A percentile compares a stretch with the other conserved stretches of the same genome.
Evolutionary conservation across 345 rosid genomes (phyloP).

Genomic region (thale cress (Arabidopsis thaliana)): DNA sequence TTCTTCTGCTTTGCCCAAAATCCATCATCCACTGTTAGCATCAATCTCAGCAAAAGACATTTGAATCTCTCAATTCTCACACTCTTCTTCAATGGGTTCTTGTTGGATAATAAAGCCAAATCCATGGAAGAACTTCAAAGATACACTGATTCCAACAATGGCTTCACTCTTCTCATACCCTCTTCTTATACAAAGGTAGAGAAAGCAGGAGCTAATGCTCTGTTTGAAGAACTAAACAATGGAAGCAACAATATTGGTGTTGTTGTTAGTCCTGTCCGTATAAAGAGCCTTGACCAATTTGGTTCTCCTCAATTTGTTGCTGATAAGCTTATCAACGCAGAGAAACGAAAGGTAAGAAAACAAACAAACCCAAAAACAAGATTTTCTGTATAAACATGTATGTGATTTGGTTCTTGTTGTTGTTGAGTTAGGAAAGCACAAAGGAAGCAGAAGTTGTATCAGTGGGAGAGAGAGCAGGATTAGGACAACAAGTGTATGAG

Average conservation of each 20-base stretch:
- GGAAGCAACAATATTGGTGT: constrained; percentile 83
- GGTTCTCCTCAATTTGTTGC: constrained; percentile 86
- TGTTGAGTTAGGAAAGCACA: constrained; percentile 71
- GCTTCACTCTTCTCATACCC: constrained; percentile 81
- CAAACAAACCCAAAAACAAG: not conserved
- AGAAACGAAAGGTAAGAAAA: constrained; percentile 63
- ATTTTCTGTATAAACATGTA: too few relatives aligned
- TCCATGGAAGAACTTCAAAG: constrained; percentile 56
- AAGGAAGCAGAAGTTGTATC: constrained; percentile 74
- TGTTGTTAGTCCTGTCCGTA: constrained; percentile 88
- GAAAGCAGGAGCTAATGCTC: constrained; percentile 87
- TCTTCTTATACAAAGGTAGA: constrained; percentile 58
- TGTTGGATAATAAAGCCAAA: constrained; percentile 37
- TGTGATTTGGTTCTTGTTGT: too few relatives aligned
- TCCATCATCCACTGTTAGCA: not conserved
- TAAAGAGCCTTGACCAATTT: constrained; percentile 66
- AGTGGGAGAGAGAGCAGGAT: constrained; percentile 68
- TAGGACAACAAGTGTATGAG: constrained; percentile 70
- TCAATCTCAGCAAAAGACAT: constrained; percentile 58
- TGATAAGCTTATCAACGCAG: constrained; percentile 87
- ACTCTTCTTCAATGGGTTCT: constrained; percentile 53
- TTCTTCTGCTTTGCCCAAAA: constrained; percentile 31
- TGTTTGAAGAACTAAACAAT: constrained; percentile 71
- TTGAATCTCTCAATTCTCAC: constrained; percentile 58
- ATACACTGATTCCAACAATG: constrained; percentile 69